Evolutionary conservation across 2,329 filamentous ascomycete genomes (phyloP), one percentile per base, ranked within the genome.

Genomic region (Fusarium succisae): DNA sequence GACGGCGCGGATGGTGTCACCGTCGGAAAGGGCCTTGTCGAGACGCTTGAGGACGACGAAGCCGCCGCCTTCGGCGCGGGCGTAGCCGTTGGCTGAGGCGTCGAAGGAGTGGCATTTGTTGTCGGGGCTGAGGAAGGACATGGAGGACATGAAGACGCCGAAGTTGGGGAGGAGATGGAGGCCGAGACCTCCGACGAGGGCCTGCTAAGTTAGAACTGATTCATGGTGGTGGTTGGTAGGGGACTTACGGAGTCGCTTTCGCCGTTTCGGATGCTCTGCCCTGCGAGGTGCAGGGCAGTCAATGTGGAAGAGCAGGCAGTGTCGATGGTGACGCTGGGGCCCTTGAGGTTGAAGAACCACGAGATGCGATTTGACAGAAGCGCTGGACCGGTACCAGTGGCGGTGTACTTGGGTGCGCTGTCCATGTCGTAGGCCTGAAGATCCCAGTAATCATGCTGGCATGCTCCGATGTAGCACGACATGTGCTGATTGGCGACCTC

Each of bases 31-130:
- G 0, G 71, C 71, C 8, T 44, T 41, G 7, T 37, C 43, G 8
- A 59, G 56, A 18, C 56, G 43, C 22, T 59, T 59, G 24, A 59
- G 30, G 9, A 59, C 53, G 6, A 72, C n/a, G 11, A 56, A 44
- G 3, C 66, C 63, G 6, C 72, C 50, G 3, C 69, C 71, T 24
- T 74, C 66, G 1, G 62, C 71, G 2, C 71, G 56, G 5, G 59
- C 69, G n/a, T 73, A 74, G 5, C 72, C 70, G 12, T 69, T 51
- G 3, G 53, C 67, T 9, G 56, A 47, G 13, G 50, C 30, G 14
- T 72, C 71, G 18, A 58, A 72, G 6, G 62, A 61, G 9, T 54
- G 54, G 6, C 53, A 66, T 22, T 38, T 59, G 22, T 50, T 50
- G 35, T 59, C 43, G 17, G 56, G 24, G 24, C 56, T 59, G 22